A percentile compares a stretch with the other conserved stretches of the same genome.
Conservation (phyloP, 768 basidiomycete genomes). For the Rhizopogon roseolus region DNA sequence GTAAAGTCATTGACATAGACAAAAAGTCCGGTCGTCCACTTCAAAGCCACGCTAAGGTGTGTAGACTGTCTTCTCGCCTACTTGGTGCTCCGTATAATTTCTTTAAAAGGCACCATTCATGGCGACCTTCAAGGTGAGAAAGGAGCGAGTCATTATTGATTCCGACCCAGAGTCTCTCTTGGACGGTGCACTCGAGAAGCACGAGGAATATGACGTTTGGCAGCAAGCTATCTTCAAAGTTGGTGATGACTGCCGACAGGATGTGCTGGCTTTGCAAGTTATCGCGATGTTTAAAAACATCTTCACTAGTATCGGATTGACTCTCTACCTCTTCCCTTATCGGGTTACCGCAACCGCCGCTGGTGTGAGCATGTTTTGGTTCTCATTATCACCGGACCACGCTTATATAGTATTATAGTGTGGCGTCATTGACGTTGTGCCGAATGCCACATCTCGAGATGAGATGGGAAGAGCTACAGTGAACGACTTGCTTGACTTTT, state of each 20-base stretch:
- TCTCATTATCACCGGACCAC: neutral
- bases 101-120: conserved; percentile 90
- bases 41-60: conserved; percentile 95
- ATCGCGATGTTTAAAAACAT: conserved; percentile 99
- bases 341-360: conserved; percentile 96
- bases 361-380: conserved; percentile 55
- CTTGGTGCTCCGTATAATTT: neutral
- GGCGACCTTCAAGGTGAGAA: conserved; percentile 98
- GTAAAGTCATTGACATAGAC: conserved; percentile 94
- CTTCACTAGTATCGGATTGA: conserved; percentile 83
- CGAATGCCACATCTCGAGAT: conserved; percentile 95
- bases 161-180: conserved; percentile 72
- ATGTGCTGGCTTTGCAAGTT: conserved; percentile 93
- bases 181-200: conserved; percentile 53
- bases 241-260: conserved; percentile 97
- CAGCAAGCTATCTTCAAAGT: conserved; percentile 99
- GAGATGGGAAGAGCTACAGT: conserved; percentile 99
- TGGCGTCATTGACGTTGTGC: conserved; percentile 97
- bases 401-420: conserved; percentile 52
- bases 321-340: conserved; percentile 91
- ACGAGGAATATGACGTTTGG: conserved; percentile 82
- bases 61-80: conserved; percentile 1
- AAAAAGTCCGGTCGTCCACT: conserved; percentile 94
- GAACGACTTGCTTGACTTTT: conserved; percentile 93
- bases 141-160: conserved; percentile 66